A percentile compares a stretch with the other conserved stretches of the same genome.
These are phyloP conservation scores for Cryptosporidium canis DNA, from an alignment of 169 alveolate species.

Conservation along the genomic window DNA sequence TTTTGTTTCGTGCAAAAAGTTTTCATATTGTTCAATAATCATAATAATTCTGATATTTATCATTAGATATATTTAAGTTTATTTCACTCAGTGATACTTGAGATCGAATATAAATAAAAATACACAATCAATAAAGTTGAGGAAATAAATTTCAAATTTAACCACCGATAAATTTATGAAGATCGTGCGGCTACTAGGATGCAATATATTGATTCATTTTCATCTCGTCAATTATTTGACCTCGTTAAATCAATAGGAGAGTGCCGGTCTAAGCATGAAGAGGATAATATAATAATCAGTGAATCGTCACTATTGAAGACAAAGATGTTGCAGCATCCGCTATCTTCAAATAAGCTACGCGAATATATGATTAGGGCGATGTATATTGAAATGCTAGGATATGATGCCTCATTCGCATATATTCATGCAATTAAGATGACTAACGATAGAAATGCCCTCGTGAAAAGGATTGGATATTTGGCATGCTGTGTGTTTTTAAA, in stretches of 20 bases:
- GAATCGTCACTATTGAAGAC: conserved; percentile 85
- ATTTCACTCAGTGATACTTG: no score
- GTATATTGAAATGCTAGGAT: conserved; percentile 94
- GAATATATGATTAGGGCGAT: conserved; percentile 90
- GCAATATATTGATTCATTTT: conserved; percentile 69
- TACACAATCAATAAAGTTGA: no score
- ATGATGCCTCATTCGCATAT: conserved; percentile 93
- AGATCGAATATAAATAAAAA: no score
- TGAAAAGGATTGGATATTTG: conserved; percentile 91
- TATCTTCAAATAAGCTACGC: conserved; percentile 84
- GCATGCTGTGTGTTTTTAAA: conserved; percentile 90
- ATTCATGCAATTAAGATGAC: conserved; percentile 92
- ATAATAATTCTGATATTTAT: no score
- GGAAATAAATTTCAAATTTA: no score
- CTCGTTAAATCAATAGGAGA: conserved; percentile 93
- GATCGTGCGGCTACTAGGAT: background rate
- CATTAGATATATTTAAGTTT: no score
- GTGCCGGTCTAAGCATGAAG: conserved; percentile 92
- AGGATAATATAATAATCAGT: conserved; percentile 90
- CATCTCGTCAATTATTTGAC: conserved; percentile 84
- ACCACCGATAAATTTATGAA: no score
- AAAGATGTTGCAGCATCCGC: conserved; percentile 81
- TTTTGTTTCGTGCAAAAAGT: no score
- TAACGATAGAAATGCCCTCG: conserved; percentile 83
- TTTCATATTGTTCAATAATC: no score